Percentiles rank a stretch among this genome's conserved stretches.
Conservation (phyloP, 2,329 filamentous ascomycete species). For the Hypoxylon sp. region DNA sequence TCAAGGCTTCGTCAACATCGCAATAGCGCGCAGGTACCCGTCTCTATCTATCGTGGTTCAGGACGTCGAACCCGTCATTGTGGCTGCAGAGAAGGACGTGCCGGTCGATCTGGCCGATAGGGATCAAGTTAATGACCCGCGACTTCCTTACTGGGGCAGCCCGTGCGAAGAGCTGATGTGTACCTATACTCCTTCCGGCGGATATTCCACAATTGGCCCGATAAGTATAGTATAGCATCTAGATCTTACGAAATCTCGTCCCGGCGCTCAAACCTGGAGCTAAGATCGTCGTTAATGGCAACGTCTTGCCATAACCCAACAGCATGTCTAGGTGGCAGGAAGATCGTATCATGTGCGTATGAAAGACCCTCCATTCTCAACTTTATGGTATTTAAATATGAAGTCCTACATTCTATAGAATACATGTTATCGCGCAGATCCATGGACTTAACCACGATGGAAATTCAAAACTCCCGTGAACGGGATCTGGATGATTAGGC, state of each 20-base stretch:
- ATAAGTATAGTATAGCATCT: constrained; percentile 54
- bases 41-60: constrained; percentile 47
- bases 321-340: constrained; percentile 26
- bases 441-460: background rate
- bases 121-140: constrained; percentile 54
- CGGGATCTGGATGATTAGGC: background rate
- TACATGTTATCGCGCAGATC: background rate
- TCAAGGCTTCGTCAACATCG: constrained; percentile 33
- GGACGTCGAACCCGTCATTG: constrained; percentile 48
- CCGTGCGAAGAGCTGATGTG: constrained; percentile 56
- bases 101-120: constrained; percentile 26
- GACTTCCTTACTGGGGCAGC: constrained; percentile 61
- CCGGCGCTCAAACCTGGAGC: constrained; percentile 58
- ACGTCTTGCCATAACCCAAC: constrained; percentile 24
- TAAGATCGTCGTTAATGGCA: constrained; percentile 49
- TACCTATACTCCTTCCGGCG: constrained; percentile 63
- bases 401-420: background rate
- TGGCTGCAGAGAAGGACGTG: constrained; percentile 2
- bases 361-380: too few species aligned
- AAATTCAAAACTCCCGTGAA: background rate
- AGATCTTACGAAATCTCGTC: constrained; percentile 55
- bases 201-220: constrained; percentile 64
- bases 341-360: constrained; percentile 27
- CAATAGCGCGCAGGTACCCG: constrained; percentile 32
- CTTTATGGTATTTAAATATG: too few species aligned